A percentile compares a stretch with the other conserved stretches of the same genome.
These are phyloP conservation scores for slime mould (Dictyostelium discoideum) DNA, from an alignment of 78 protist genomes.

Conservation along the genomic window DNA sequence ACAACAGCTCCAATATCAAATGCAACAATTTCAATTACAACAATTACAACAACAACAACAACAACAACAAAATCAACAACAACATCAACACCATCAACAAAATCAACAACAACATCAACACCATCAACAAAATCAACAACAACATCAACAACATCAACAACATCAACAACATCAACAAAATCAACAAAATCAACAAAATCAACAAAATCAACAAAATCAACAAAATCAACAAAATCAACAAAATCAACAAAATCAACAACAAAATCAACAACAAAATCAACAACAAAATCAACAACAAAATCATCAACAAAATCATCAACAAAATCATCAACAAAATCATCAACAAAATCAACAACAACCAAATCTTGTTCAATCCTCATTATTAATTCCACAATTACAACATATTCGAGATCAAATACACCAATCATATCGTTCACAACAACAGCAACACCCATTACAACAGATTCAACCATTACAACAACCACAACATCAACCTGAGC, in stretches of 20 bases:
- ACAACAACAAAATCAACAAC: neutral
- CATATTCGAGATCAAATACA: neutral
- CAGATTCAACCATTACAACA: neutral
- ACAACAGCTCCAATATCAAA: neutral
- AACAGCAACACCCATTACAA: neutral
- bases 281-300: too few relatives aligned
- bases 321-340: too few relatives aligned
- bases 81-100: neutral
- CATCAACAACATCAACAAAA: neutral
- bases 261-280: too few relatives aligned
- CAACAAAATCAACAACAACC: too few relatives aligned
- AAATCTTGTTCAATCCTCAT: too few relatives aligned
- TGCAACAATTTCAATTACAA: neutral
- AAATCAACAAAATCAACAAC: too few relatives aligned
- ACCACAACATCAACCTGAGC: neutral
- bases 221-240: too few relatives aligned
- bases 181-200: neutral
- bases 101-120: neutral
- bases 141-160: neutral
- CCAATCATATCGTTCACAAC: neutral
- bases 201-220: neutral
- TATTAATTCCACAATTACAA: neutral
- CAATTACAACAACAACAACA: neutral
- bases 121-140: neutral
- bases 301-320: too few relatives aligned